Percentiles rank a stretch among this genome's conserved stretches.
Evolutionary conservation across 2,329 filamentous ascomycete species (phyloP).

Genomic region (Chalaropsis ovoidea): DNA sequence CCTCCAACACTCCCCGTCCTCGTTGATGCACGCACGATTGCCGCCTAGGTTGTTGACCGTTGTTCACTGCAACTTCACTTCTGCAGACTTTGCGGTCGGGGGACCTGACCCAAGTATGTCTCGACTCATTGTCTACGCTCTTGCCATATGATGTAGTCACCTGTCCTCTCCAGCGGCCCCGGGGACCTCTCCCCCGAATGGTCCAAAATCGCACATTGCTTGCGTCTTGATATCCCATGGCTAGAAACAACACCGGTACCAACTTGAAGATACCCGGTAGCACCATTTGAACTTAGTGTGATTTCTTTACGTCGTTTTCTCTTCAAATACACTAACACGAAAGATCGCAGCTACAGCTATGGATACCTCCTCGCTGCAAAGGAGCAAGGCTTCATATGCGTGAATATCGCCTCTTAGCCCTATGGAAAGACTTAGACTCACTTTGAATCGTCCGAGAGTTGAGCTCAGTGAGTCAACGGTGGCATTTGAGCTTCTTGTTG

Average conservation of each 20-base stretch:
- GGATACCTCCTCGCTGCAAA: neutral
- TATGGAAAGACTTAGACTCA: neutral
- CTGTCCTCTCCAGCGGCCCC: neutral
- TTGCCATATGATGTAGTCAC: neutral
- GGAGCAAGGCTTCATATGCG: neutral
- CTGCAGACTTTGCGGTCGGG: neutral
- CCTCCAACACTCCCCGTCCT: constrained; percentile 25
- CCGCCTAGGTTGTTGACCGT: neutral
- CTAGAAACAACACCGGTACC: neutral
- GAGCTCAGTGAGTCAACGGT: neutral
- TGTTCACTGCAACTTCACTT: neutral
- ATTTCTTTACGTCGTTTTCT: neutral
- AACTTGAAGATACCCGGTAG: neutral
- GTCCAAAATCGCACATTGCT: neutral
- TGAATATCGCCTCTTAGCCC: neutral
- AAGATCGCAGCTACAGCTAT: neutral
- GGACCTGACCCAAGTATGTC: too few relatives aligned
- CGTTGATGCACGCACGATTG: constrained; percentile 19
- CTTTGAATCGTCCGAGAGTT: too few relatives aligned
- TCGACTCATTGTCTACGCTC: neutral
- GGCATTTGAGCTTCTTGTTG: neutral
- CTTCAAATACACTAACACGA: constrained; percentile 22
- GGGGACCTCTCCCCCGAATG: neutral
- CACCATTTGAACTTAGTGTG: neutral
- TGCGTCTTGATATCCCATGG: neutral